These are phyloP conservation scores for Helichrysum umbraculigerum DNA, from an alignment of 129 eudicot genomes.

Conservation along the genomic window DNA sequence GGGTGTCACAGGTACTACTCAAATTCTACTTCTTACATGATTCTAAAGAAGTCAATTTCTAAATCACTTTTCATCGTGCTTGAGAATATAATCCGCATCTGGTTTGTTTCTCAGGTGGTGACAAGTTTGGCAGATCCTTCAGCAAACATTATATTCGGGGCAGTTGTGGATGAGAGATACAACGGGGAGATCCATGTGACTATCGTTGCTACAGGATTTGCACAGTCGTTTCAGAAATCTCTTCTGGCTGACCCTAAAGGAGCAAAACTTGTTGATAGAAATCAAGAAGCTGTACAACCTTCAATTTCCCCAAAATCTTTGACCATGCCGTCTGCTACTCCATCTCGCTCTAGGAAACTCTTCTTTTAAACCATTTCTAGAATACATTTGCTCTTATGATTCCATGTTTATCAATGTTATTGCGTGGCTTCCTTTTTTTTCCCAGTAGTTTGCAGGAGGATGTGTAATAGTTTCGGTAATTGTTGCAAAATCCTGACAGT, in stretches of 20 bases:
- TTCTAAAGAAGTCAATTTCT: not conserved
- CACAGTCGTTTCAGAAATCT: slow-evolving; percentile 84
- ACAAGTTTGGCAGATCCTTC: slow-evolving; percentile 97
- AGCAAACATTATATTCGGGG: slow-evolving; percentile 97
- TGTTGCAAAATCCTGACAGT: slow-evolving; percentile 6
- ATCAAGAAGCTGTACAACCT: slow-evolving; percentile 39
- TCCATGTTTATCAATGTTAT: not conserved
- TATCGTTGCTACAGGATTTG: slow-evolving; percentile 92
- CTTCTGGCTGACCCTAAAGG: slow-evolving; percentile 67
- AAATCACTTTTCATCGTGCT: not conserved
- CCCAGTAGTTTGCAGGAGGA: not conserved
- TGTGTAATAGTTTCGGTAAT: slow-evolving; percentile 25
- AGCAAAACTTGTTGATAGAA: slow-evolving; percentile 56
- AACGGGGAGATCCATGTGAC: slow-evolving; percentile 96
- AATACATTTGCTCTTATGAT: not conserved
- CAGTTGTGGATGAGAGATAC: slow-evolving; percentile 93
- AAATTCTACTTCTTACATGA: not conserved
- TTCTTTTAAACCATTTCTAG: slow-evolving; percentile 46
- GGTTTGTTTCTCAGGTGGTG: slow-evolving; percentile 60
- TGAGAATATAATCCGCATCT: not conserved
- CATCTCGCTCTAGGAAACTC: slow-evolving; percentile 58
- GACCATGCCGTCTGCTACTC: slow-evolving; percentile 41
- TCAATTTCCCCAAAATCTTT: slow-evolving; percentile 41
- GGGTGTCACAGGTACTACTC: slow-evolving; percentile 76
- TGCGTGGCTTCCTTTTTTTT: not conserved